Percentiles rank a stretch among this genome's conserved stretches.
Evolutionary conservation across 192 early-diverging fungal genomes (phyloP).

Genomic region (Entomortierella parvispora): DNA sequence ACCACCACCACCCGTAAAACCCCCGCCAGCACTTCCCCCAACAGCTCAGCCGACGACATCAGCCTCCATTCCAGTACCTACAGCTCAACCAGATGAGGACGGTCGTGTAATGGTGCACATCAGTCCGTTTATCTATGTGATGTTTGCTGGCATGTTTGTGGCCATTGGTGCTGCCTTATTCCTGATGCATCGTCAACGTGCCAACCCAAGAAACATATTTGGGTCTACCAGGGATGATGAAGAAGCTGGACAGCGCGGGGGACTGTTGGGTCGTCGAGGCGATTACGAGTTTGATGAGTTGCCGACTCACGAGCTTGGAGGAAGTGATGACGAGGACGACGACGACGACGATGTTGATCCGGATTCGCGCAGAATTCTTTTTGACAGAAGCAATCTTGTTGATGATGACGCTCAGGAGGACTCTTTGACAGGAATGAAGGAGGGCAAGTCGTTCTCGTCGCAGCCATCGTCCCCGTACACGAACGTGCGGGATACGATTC

Average conservation of each 20-base stretch:
- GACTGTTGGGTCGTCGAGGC: slow-evolving; percentile 41
- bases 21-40: neutral
- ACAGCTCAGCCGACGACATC: slow-evolving; percentile 27
- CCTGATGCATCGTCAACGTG: slow-evolving; percentile 47
- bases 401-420: neutral
- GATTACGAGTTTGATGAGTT: slow-evolving; percentile 51
- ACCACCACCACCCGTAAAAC: slow-evolving; percentile 1
- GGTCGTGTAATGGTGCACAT: slow-evolving; percentile 5
- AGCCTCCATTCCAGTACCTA: slow-evolving; percentile 20
- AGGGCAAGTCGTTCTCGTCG: neutral
- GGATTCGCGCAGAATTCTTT: slow-evolving; percentile 21
- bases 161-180: slow-evolving; percentile 44
- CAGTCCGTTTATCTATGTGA: slow-evolving; percentile 45
- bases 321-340: slow-evolving; percentile 21
- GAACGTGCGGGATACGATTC: neutral
- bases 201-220: slow-evolving; percentile 37
- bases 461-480: too few species aligned
- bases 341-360: slow-evolving; percentile 22
- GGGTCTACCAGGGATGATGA: slow-evolving; percentile 29
- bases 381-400: slow-evolving; percentile 31
- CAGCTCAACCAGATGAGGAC: slow-evolving; percentile 5
- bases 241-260: slow-evolving; percentile 41
- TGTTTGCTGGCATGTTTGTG: slow-evolving; percentile 53
- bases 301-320: slow-evolving; percentile 43
- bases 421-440: slow-evolving; percentile 12